Conservation (phyloP, 148 eudicot genomes). For the Heliosperma pusillum region DNA sequence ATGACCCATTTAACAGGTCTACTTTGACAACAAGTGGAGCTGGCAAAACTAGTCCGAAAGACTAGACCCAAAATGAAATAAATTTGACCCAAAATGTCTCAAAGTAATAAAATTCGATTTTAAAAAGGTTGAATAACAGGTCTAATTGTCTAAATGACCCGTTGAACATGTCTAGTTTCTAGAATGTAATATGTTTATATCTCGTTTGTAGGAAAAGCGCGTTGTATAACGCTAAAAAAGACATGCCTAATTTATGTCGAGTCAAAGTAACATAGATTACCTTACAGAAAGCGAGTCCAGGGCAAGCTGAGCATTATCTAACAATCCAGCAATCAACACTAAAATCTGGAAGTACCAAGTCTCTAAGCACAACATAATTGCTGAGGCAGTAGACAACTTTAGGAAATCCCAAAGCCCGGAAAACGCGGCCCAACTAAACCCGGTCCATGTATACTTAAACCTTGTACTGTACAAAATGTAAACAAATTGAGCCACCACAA, state of each 20-base stretch:
- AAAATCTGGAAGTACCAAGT: conserved; percentile 49
- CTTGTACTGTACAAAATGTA: conserved; percentile 30
- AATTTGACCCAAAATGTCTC: no score
- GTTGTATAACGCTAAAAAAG: no score
- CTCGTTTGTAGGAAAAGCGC: no score
- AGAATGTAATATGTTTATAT: not conserved
- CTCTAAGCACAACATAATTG: conserved; percentile 57
- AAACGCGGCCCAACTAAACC: conserved; percentile 47
- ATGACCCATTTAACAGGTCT: no score
- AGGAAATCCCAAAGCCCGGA: conserved; percentile 51
- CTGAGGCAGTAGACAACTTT: conserved; percentile 43
- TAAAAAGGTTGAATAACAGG: no score
- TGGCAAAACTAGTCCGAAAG: no score
- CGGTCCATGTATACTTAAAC: conserved; percentile 43
- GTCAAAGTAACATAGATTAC: conserved; percentile 10
- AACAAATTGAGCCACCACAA: conserved; percentile 26
- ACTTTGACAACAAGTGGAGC: not conserved
- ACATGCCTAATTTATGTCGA: no score
- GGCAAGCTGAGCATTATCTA: conserved; percentile 43
- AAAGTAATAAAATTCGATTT: no score
- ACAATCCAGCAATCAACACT: conserved; percentile 48
- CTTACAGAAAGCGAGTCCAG: conserved; percentile 53
- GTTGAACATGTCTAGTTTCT: not conserved
- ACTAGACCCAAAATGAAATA: no score
- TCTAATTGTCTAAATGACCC: no score